Conservation (phyloP, 805 yeast genomes). For the Kluyveromyces siamensis region DNA sequence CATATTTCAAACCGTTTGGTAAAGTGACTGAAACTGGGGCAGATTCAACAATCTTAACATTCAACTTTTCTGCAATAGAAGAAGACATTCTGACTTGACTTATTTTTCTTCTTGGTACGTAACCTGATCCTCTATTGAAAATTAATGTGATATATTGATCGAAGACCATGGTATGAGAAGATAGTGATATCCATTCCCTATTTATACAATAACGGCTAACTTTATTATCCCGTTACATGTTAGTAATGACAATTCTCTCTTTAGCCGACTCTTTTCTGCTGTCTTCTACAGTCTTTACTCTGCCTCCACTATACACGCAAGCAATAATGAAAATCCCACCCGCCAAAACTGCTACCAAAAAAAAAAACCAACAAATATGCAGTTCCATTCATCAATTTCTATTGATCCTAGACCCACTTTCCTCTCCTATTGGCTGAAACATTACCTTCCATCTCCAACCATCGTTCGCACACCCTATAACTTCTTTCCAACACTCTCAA, state of each 20-base stretch:
- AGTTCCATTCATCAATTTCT: not conserved
- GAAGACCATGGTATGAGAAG: too few species aligned
- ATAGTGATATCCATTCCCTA: not conserved
- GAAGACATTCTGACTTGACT: not conserved
- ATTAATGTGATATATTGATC: too few species aligned
- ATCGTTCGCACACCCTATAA: not conserved
- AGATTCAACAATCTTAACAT: conserved; percentile 20
- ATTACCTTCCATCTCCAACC: not conserved
- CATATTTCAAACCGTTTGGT: conserved; percentile 58
- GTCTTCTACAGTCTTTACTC: too few species aligned
- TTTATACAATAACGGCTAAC: not conserved
- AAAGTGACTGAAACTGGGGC: conserved; percentile 31
- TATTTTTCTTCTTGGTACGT: not conserved
- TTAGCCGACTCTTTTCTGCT: too few species aligned
- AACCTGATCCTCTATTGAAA: not conserved
- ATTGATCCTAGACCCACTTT: not conserved
- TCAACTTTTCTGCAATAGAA: conserved; percentile 2
- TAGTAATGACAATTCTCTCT: too few species aligned
- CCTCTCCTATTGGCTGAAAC: not conserved
- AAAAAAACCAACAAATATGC: not conserved
- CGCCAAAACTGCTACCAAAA: not conserved
- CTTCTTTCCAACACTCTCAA: not conserved
- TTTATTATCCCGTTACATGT: too few species aligned
- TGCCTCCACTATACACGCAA: too few species aligned
- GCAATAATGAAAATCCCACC: not conserved